phyloP scores from a whole-genome alignment of 768 basidiomycete genomes.

The Gyrodon lividus region DNA sequence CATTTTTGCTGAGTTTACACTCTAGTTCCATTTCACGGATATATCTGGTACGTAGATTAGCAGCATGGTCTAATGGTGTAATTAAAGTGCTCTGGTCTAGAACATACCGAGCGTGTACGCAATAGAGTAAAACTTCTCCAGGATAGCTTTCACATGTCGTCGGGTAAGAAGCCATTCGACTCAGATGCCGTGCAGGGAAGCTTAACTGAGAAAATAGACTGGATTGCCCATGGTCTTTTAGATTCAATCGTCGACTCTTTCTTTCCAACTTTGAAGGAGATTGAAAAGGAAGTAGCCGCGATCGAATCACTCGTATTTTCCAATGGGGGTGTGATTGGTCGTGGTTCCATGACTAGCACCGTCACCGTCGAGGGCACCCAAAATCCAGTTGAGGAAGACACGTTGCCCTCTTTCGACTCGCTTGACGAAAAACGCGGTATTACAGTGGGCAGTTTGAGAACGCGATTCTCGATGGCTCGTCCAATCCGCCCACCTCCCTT shows the following conservation, averaged over 20 bases:
- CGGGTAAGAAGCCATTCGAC: conserved; percentile 46
- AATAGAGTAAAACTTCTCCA: conserved; percentile 67
- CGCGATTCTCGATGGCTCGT: conserved; percentile 24
- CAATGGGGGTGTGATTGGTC: conserved; percentile 8
- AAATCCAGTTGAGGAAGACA: background rate
- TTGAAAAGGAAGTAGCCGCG: conserved; percentile 76
- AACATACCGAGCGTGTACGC: conserved; percentile 76
- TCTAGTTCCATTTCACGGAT: conserved; percentile 87
- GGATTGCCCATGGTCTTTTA: conserved; percentile 90
- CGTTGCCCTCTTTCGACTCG: background rate
- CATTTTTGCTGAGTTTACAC: background rate
- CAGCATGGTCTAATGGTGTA: background rate
- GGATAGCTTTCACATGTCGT: conserved; percentile 63
- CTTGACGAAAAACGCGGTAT: conserved; percentile 3
- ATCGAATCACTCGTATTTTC: conserved; percentile 72
- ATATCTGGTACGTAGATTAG: conserved; percentile 50
- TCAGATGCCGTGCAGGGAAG: background rate
- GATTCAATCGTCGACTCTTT: conserved; percentile 95
- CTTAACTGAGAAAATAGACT: conserved; percentile 49
- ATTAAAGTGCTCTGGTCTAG: conserved; percentile 32
- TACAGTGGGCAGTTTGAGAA: background rate
- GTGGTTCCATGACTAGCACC: background rate
- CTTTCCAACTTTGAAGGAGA: conserved; percentile 78
- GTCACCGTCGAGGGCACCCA: background rate
- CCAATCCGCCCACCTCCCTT: conserved; percentile 28